phyloP scores from a whole-genome alignment of 2,329 filamentous ascomycete genomes.

The Claviceps paspali region DNA sequence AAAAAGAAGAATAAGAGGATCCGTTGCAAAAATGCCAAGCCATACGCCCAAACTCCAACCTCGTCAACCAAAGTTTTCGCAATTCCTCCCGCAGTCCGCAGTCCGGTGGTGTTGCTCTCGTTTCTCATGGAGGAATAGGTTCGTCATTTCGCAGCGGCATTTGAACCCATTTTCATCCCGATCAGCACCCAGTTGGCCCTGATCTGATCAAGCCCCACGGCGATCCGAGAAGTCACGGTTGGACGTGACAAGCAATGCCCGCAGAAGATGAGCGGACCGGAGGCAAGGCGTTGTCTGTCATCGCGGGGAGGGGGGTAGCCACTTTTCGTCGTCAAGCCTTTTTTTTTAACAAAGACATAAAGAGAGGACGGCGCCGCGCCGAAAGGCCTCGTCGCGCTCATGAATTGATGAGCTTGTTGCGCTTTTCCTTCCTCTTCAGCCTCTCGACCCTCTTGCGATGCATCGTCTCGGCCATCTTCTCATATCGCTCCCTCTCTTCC shows the following conservation, averaged over 20 bases:
- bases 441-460: slow-evolving; percentile 89
- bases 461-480: slow-evolving; percentile 95
- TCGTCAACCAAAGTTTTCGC: not conserved
- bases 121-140: too few species aligned
- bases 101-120: too few species aligned
- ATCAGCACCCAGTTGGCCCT: too few species aligned
- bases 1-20: too few species aligned
- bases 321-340: not conserved
- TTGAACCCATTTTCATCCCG: too few species aligned
- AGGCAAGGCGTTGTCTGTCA: too few species aligned
- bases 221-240: not conserved
- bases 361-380: not conserved
- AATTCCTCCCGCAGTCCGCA: not conserved
- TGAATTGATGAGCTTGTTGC: slow-evolving; percentile 68
- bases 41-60: not conserved
- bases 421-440: slow-evolving; percentile 88
- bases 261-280: too few species aligned
- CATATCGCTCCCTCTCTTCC: slow-evolving; percentile 84
- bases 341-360: too few species aligned
- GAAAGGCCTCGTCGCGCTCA: slow-evolving; percentile 1
- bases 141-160: too few species aligned
- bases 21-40: not conserved
- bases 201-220: not conserved
- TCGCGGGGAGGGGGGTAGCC: not conserved
- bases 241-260: not conserved